A percentile compares a stretch with the other conserved stretches of the same genome.
Evolutionary conservation across 805 yeast species (phyloP).

Genomic region (Metschnikowia hibisci): DNA sequence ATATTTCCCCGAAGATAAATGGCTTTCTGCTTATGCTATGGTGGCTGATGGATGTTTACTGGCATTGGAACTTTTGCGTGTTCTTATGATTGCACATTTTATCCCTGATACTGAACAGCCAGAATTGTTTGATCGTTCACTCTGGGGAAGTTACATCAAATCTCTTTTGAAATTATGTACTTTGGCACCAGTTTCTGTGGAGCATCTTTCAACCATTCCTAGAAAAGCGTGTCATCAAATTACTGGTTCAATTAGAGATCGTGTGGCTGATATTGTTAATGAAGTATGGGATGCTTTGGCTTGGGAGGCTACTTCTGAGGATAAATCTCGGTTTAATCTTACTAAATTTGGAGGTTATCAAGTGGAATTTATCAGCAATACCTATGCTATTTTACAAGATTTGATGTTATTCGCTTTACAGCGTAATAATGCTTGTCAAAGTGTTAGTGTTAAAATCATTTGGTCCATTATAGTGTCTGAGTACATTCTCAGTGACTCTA

Average conservation of each 20-base stretch:
- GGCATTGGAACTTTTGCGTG: slow-evolving; percentile 50
- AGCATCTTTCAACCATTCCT: slow-evolving; percentile 69
- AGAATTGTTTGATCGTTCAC: slow-evolving; percentile 50
- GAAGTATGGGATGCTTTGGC: slow-evolving; percentile 76
- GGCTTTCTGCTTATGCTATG: slow-evolving; percentile 67
- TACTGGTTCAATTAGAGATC: slow-evolving; percentile 58
- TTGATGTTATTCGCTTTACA: slow-evolving; percentile 68
- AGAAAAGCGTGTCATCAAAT: slow-evolving; percentile 64
- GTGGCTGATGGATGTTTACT: slow-evolving; percentile 54
- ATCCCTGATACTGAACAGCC: slow-evolving; percentile 51
- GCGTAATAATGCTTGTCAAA: slow-evolving; percentile 55
- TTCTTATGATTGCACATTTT: slow-evolving; percentile 45
- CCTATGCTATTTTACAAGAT: slow-evolving; percentile 59
- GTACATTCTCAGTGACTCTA: slow-evolving; percentile 52
- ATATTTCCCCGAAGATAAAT: slow-evolving; percentile 63
- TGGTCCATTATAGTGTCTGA: slow-evolving; percentile 74
- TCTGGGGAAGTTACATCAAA: slow-evolving; percentile 69
- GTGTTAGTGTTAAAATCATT: slow-evolving; percentile 59
- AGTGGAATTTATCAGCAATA: slow-evolving; percentile 53
- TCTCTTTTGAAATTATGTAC: slow-evolving; percentile 56
- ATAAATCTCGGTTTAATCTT: slow-evolving; percentile 54
- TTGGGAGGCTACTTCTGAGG: slow-evolving; percentile 54
- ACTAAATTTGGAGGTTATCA: slow-evolving; percentile 68
- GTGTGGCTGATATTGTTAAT: slow-evolving; percentile 52
- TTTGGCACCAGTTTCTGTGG: slow-evolving; percentile 64